Conservation (phyloP, 805 yeast species). For the Candida nitratophila region DNA sequence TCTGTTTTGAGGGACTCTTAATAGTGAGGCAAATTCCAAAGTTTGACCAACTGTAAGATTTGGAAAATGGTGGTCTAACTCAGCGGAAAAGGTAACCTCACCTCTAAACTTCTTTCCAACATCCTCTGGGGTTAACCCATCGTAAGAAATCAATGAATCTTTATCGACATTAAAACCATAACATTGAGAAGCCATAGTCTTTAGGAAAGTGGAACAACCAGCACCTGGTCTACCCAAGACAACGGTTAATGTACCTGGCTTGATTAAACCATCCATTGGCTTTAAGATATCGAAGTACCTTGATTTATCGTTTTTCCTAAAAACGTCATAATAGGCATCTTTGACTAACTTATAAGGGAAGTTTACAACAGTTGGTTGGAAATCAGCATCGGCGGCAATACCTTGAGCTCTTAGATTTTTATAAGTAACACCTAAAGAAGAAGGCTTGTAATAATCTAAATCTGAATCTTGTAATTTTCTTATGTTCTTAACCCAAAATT, state of each 20-base stretch:
- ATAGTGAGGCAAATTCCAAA: conserved; percentile 45
- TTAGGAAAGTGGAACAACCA: conserved; percentile 53
- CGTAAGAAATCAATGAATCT: conserved; percentile 37
- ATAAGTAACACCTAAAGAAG: conserved; percentile 53
- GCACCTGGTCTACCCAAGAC: conserved; percentile 57
- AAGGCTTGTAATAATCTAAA: conserved; percentile 57
- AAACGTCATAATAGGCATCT: conserved; percentile 18
- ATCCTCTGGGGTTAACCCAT: conserved; percentile 40
- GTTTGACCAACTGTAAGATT: conserved; percentile 50
- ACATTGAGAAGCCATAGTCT: conserved; percentile 32
- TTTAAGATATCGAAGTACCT: conserved; percentile 47
- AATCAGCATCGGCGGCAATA: conserved; percentile 60
- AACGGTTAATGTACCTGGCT: too few species aligned
- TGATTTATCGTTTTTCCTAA: conserved; percentile 21
- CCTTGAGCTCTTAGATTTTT: conserved; percentile 55
- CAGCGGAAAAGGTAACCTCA: conserved; percentile 48
- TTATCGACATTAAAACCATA: conserved; percentile 19
- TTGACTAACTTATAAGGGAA: conserved; percentile 26
- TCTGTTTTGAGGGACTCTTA: conserved; percentile 60
- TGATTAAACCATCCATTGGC: conserved; percentile 55
- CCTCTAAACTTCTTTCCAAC: conserved; percentile 40
- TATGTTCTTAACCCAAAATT: conserved; percentile 62
- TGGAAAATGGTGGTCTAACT: conserved; percentile 52
- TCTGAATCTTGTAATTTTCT: conserved; percentile 45
- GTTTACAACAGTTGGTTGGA: conserved; percentile 52